Conservation (phyloP, 108 stramenopile genomes). For the Pseudonitzschia multiseries region DNA sequence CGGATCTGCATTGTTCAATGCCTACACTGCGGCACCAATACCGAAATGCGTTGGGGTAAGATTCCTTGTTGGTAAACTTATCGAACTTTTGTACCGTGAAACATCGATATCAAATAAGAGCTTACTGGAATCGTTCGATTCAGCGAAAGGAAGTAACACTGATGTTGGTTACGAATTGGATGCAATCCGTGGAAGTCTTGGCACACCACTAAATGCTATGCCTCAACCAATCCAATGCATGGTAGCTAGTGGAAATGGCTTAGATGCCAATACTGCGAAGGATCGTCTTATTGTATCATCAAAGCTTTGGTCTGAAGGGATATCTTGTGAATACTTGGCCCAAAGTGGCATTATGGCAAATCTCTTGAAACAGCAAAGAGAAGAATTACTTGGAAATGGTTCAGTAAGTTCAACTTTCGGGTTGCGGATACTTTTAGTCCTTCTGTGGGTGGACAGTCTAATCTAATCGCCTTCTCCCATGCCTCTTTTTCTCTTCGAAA, state of each 20-base stretch:
- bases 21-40: constrained; percentile 65
- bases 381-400: constrained; percentile 30
- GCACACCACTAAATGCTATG: constrained; percentile 46
- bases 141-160: constrained; percentile 3
- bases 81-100: constrained; percentile 63
- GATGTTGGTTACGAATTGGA: constrained; percentile 35
- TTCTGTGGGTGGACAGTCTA: not conserved
- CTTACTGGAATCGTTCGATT: constrained; percentile 4
- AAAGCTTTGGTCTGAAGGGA: constrained; percentile 63
- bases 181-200: constrained; percentile 54
- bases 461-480: not conserved
- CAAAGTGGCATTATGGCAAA: constrained; percentile 72
- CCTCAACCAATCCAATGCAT: constrained; percentile 50
- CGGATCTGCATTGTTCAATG: constrained; percentile 43
- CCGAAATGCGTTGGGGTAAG: constrained; percentile 67
- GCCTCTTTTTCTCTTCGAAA: constrained; percentile 15
- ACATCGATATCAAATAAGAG: constrained; percentile 21
- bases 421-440: not conserved
- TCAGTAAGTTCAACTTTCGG: not conserved
- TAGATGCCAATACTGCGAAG: constrained; percentile 46
- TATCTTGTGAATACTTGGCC: constrained; percentile 74
- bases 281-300: constrained; percentile 65
- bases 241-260: constrained; percentile 60
- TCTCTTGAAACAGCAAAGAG: constrained; percentile 43
- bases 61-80: constrained; percentile 60